Conservation (phyloP, 495 filamentous ascomycete genomes). For the Lepidopterella palustris region DNA sequence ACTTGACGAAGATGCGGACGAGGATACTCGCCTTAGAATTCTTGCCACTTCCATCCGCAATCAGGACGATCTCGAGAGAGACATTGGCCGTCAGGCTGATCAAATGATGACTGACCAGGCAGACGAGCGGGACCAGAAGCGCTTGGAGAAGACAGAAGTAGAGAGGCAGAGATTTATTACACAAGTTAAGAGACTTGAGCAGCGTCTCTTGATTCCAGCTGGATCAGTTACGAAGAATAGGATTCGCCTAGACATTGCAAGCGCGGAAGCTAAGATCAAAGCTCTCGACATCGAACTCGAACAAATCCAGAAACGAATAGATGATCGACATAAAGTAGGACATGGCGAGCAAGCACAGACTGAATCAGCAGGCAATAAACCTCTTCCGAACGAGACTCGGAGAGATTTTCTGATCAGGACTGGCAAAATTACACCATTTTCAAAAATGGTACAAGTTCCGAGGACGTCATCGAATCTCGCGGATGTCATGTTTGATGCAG, state of each 20-base stretch:
- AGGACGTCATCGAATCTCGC: conserved; percentile 56
- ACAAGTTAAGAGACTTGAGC: conserved; percentile 46
- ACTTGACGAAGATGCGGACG: conserved; percentile 35
- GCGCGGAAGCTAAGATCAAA: conserved; percentile 54
- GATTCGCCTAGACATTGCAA: conserved; percentile 56
- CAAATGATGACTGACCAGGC: conserved; percentile 71
- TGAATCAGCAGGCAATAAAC: conserved; percentile 45
- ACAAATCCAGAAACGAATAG: conserved; percentile 74
- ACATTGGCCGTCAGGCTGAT: conserved; percentile 59
- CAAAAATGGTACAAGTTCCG: conserved; percentile 52
- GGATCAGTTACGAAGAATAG: conserved; percentile 43
- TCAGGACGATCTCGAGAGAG: conserved; percentile 63
- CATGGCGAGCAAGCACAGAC: conserved; percentile 39
- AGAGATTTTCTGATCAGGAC: conserved; percentile 89
- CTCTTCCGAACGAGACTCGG: conserved; percentile 69
- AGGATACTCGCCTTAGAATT: conserved; percentile 56
- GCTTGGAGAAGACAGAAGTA: conserved; percentile 66
- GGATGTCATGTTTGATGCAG: conserved; percentile 69
- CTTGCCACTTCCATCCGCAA: conserved; percentile 70
- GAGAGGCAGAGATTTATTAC: conserved; percentile 46
- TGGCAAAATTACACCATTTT: conserved; percentile 95
- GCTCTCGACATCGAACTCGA: conserved; percentile 60
- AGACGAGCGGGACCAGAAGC: conserved; percentile 78
- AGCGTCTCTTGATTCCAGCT: conserved; percentile 45
- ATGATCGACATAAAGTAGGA: conserved; percentile 54